Evolutionary conservation across 768 basidiomycete species (phyloP), one percentile per base, ranked within the genome.

Genomic region (Boletus rex-veris): DNA sequence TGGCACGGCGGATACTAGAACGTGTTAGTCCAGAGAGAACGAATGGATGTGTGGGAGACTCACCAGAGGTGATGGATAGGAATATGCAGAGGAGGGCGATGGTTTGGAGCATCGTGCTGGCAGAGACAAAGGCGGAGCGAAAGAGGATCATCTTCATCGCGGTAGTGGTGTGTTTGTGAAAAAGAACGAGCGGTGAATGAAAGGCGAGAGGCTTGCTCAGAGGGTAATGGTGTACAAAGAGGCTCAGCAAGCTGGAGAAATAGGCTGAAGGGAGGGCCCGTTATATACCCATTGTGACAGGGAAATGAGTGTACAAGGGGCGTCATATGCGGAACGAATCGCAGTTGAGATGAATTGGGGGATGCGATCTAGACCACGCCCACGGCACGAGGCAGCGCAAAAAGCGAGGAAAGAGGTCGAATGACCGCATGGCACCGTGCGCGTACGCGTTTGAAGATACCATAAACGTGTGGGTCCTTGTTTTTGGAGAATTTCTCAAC

Each of bases 81-180:
- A 65, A 43, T 24, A 52, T 10, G 48, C 53, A 59, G 21, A 63
- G 40, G 5, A 62, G 31, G 11, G 52, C 18, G 5, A 60, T 11
- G 3, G 41, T 30, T 4, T 47, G 57, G 18, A 64, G 36, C 18
- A 52, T n/a, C 50, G 42, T 53, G 2, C 37, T 28, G 2, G 53
- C 44, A 2, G 53, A 39, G 42, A 69, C 35, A 41, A 59, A 60
- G 21, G 55, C 46, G 14, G 65, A 52, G 6, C 63, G 68, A 42
- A 63, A 67, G 44, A 63, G 50, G 30, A 56, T 19, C 63, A 67
- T 58, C 44, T 57, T 57, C 55, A 61, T 64, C 9, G 35, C 35
- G 35, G 11, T 28, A 14, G 9, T 41, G 12, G 4, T 24, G 8
- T 41, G 24, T 7, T 45, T 14, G n/a, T 36, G 35, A 12, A 21